These are phyloP conservation scores for Pseudogymnoascus sp. DNA, from an alignment of 2,329 filamentous ascomycete species.

Conservation along the genomic window DNA sequence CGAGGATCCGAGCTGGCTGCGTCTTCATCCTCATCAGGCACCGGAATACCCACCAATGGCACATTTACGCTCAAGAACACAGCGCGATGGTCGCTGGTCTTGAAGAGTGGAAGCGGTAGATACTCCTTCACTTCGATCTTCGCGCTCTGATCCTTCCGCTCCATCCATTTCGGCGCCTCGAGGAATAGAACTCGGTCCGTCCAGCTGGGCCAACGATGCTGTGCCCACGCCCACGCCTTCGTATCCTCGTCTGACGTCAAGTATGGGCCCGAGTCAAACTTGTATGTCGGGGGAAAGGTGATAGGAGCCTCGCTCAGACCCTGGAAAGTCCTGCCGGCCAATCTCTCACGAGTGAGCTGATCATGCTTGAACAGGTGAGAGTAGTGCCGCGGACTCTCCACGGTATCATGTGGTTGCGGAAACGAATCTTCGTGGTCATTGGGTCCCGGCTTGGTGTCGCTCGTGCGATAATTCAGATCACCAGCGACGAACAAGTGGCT, in stretches of 20 bases:
- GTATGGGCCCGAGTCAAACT: constrained; percentile 54
- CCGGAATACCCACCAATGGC: constrained; percentile 42
- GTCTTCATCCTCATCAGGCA: constrained; percentile 28
- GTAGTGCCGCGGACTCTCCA: constrained; percentile 53
- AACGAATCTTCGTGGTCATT: constrained; percentile 48
- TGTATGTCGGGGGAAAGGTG: constrained; percentile 87
- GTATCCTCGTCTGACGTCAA: constrained; percentile 33
- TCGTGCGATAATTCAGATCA: constrained; percentile 92
- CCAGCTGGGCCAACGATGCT: constrained; percentile 84
- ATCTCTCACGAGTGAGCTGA: constrained; percentile 69
- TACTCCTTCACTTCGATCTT: constrained; percentile 57
- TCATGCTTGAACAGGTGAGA: constrained; percentile 63
- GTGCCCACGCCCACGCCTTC: constrained; percentile 64
- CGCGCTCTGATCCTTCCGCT: constrained; percentile 31
- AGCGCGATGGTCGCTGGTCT: constrained; percentile 80
- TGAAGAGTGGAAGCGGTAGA: constrained; percentile 66
- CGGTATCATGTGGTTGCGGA: constrained; percentile 48
- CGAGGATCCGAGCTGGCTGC: constrained; percentile 30
- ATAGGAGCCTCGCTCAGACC: constrained; percentile 69
- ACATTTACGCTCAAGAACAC: constrained; percentile 67
- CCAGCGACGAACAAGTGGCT: constrained; percentile 80
- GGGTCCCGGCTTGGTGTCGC: constrained; percentile 54
- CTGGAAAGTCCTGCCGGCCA: constrained; percentile 65
- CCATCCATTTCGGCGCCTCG: constrained; percentile 49
- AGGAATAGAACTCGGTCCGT: constrained; percentile 85